phyloP scores from a whole-genome alignment of 805 yeast species.

The Lachancea mirantina region DNA sequence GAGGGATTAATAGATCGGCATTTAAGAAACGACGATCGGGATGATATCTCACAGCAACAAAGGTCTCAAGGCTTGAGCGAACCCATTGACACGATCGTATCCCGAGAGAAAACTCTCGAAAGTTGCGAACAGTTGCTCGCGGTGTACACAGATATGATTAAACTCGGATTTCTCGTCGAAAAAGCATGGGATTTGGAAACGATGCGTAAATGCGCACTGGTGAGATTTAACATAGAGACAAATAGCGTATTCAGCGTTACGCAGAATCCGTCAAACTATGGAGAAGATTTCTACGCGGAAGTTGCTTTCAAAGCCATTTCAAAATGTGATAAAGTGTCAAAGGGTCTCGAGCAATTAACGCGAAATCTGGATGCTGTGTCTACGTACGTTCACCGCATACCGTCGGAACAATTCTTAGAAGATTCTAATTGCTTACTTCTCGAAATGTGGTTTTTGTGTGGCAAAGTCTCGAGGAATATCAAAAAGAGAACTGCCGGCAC shows the following conservation, averaged over 20 bases:
- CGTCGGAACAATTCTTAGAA: constrained; percentile 34
- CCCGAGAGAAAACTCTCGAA: constrained; percentile 1
- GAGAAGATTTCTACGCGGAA: constrained; percentile 42
- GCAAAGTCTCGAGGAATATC: constrained; percentile 11
- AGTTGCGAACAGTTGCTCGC: constrained; percentile 25
- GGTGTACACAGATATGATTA: constrained; percentile 23
- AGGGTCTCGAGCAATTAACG: constrained; percentile 15
- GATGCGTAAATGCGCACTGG: constrained; percentile 22
- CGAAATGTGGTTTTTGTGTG: constrained; percentile 22
- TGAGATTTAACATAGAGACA: constrained; percentile 19
- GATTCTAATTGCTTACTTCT: constrained; percentile 36
- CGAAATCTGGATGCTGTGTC: constrained; percentile 12
- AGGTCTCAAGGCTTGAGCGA: background rate
- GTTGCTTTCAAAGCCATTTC: constrained; percentile 48
- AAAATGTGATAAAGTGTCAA: constrained; percentile 37
- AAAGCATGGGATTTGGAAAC: constrained; percentile 32
- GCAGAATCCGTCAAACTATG: constrained; percentile 5
- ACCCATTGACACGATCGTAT: background rate
- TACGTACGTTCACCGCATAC: constrained; percentile 10
- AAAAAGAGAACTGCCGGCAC: constrained; percentile 46
- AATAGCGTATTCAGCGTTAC: constrained; percentile 1
- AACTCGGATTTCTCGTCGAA: constrained; percentile 20
- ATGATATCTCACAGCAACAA: background rate
- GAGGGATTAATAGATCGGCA: constrained; percentile 9
- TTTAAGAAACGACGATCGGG: constrained; percentile 4